Base-by-base conservation (phyloP, 257 asterid species). In the Coffea eugenioides region DNA sequence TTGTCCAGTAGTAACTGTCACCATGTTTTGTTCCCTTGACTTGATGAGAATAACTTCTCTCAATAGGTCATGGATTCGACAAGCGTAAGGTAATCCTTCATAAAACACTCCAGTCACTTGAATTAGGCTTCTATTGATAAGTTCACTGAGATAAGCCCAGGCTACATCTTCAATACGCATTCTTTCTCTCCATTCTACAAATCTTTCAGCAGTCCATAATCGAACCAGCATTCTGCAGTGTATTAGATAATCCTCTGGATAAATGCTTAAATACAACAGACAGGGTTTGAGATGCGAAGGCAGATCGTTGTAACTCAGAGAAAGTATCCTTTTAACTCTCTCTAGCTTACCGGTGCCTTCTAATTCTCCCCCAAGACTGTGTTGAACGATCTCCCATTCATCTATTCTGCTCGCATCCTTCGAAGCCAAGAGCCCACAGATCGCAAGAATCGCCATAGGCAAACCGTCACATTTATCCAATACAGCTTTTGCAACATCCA, bases 191-290 rank as follows among this genome's bases (percentile, higher is more conserved):
- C 57, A n/a, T 46, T 71, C 51, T 23, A 83, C 80, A 56, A 83
- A 66, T 34, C 82, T 71, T 67, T 67, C 82, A 20, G 80, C 84
- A 25, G 70, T 56, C 84, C 71, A 80, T 16, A 80, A 48, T 1
- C 31, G 72, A 56, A 49, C 46, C 13, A 84, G 73, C 5, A 39
- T 39, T 15, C 0, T 0, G 65, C 76, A 71, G 8, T 21, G 10
- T 21, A 80, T 80, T 43, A 1, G 3, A 72, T 23, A n/a, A 67
- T 71, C 52, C 51, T 77, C 78, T 0, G 87, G 84, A 8, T 52
- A 27, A n/a, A 83, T 80, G 74, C 86, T 80, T 15, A 83, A 46
- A 45, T 85, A 85, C 12, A 69, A 21, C 14, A 85, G 69, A 62
- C 82, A 83, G 43, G 82, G 64, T 43, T 73, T 83, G 39, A 85